Base-by-base conservation (phyloP, 2,329 filamentous ascomycete species). In the Elsinoe ampelina region DNA sequence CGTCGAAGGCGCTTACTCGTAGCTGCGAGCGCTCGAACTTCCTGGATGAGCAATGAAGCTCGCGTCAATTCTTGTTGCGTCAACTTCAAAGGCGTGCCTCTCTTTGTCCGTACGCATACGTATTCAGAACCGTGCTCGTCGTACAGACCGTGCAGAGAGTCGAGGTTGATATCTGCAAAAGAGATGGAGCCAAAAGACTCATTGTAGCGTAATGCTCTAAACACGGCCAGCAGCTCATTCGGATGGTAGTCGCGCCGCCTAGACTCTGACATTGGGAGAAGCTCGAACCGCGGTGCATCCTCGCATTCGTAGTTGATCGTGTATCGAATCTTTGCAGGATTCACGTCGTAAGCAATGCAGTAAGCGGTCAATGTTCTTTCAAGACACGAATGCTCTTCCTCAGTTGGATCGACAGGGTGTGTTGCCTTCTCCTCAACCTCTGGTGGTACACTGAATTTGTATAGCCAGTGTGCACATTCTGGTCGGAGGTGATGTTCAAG, bases 331-430 rank as follows among this genome's bases (percentile, higher is more conserved):
- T 84, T 85, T 11, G 79, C 79, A 2, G 84, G 81, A 62, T 86
- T 82, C 19, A 86, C 74, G 58, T 81, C 79, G 66, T 87, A 88
- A 17, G 82, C 83, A 41, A 84, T 76, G 65, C 84, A 87, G 65
- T 87, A 87, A 34, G 84, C 85, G 48, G 80, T 80, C 32, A 88
- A 68, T 1, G 84, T 87, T 34, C 83, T 76, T 62, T 87, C 83
- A 63, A 88, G 80, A 63, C 75, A 79, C 58, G 73, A 73, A 54
- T 80, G 77, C 58, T 83, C 82, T 58, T 86, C 83, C 55, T 80
- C 77, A 42, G 79, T 76, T 2, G 77, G 66, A 26, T 74, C 69
- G 2, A 77, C 72, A 1, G 74, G 71, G 3, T 75, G 73, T 30
- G 75, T 68, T 19, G 75, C 68, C 32, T 78, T 70, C 39, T 82